A percentile compares a stretch with the other conserved stretches of the same genome.
phyloP scores from a whole-genome alignment of 305 asterid genomes.

The Solanum hybrid region DNA sequence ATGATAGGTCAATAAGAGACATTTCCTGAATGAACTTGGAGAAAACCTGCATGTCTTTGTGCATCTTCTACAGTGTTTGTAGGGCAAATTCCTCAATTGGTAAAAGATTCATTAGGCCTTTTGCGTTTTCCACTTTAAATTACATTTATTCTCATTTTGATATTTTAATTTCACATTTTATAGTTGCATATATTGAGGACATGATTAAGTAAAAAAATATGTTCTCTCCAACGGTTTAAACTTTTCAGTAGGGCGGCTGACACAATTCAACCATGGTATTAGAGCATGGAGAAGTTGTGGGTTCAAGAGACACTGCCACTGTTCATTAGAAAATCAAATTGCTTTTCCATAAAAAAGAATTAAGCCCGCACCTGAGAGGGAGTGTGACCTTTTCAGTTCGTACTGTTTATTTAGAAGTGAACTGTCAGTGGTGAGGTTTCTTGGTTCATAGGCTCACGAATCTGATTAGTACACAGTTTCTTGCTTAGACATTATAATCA shows the following conservation, averaged over 20 bases:
- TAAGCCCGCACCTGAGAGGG: background rate
- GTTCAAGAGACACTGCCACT: background rate
- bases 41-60: background rate
- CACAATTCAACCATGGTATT: background rate
- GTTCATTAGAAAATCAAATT: background rate
- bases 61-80: background rate
- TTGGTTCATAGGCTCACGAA: background rate
- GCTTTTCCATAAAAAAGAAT: background rate
- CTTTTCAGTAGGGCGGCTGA: background rate
- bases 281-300: background rate
- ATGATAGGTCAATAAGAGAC: background rate
- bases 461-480: background rate
- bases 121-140: background rate
- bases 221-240: background rate
- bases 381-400: background rate
- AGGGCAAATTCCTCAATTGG: background rate
- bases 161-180: background rate
- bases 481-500: background rate
- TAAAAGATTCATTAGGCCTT: background rate
- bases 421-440: background rate
- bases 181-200: background rate
- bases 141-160: background rate
- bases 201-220: background rate
- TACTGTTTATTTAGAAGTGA: background rate
- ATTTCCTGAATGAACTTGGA: background rate